A percentile compares a stretch with the other conserved stretches of the same genome.
Evolutionary conservation across 1,284 basidiomycete species (phyloP).

Genomic region (Pseudozyma sp.): DNA sequence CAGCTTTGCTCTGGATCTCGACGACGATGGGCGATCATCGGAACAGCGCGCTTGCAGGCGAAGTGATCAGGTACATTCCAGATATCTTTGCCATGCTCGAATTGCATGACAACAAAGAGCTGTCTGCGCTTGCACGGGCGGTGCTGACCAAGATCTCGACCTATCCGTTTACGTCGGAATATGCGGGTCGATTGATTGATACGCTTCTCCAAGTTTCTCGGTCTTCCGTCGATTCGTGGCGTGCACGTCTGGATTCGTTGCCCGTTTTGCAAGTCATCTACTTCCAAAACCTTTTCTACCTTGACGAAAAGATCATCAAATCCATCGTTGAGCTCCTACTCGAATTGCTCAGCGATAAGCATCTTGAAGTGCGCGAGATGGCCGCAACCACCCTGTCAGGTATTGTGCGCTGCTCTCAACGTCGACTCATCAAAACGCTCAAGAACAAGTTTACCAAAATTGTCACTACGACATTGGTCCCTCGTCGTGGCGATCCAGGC

Average conservation of each 20-base stretch:
- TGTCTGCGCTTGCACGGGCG: constrained; percentile 53
- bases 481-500: constrained; percentile 72
- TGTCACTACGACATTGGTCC: constrained; percentile 71
- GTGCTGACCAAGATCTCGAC: constrained; percentile 63
- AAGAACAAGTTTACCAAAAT: constrained; percentile 56
- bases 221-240: constrained; percentile 61
- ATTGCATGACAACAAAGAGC: constrained; percentile 66
- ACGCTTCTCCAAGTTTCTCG: constrained; percentile 56
- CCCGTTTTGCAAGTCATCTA: constrained; percentile 66
- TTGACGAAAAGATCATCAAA: constrained; percentile 39
- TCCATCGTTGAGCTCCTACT: constrained; percentile 60
- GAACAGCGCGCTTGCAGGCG: constrained; percentile 54
- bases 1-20: constrained; percentile 62
- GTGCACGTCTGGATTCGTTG: constrained; percentile 61
- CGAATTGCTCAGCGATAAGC: constrained; percentile 58
- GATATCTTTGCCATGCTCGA: constrained; percentile 66
- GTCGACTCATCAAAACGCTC: constrained; percentile 85
- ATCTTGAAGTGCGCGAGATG: constrained; percentile 68
- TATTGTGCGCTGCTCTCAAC: constrained; percentile 90
- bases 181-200: constrained; percentile 50
- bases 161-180: constrained; percentile 52
- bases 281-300: constrained; percentile 67
- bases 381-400: constrained; percentile 78
- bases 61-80: constrained; percentile 63
- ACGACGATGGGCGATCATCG: constrained; percentile 66